phyloP scores from a whole-genome alignment of 441 rosid genomes.

The Gossypium davidsonii region DNA sequence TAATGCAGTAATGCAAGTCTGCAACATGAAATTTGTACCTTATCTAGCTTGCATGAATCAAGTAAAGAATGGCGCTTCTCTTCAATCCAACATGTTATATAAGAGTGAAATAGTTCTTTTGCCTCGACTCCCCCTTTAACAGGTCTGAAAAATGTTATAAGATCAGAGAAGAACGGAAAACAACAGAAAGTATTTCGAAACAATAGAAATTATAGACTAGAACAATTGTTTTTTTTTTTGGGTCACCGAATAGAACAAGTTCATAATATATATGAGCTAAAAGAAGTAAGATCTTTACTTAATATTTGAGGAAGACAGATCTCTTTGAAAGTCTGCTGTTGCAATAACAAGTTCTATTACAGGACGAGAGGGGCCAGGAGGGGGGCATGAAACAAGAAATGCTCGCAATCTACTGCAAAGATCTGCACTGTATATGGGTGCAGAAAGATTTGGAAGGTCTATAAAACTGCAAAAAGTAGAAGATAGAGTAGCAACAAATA shows the following conservation, averaged over 20 bases:
- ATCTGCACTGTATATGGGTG: constrained; percentile 72
- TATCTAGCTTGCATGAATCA: constrained; percentile 76
- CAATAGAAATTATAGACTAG: neutral
- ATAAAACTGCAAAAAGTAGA: constrained; percentile 52
- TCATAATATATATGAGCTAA: neutral
- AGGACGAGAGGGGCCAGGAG: constrained; percentile 73
- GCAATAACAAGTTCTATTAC: constrained; percentile 81
- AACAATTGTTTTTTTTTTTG: neutral
- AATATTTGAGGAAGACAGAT: constrained; percentile 74
- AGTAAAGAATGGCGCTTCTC: constrained; percentile 63
- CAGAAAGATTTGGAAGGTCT: constrained; percentile 83
- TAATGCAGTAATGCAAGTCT: neutral
- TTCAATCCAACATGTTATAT: constrained; percentile 76
- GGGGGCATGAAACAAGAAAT: constrained; percentile 78
- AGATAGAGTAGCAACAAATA: constrained; percentile 17
- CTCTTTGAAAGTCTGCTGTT: constrained; percentile 85
- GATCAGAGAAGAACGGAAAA: constrained; percentile 15
- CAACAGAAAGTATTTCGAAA: neutral
- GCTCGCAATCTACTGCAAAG: constrained; percentile 63
- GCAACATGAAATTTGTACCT: constrained; percentile 34
- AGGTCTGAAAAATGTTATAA: constrained; percentile 39
- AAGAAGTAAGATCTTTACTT: constrained; percentile 32
- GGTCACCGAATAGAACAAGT: neutral
- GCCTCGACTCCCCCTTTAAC: constrained; percentile 84
- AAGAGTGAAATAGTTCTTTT: constrained; percentile 69